Base-by-base conservation (phyloP, 2,329 filamentous ascomycete genomes). In the Aspergillus costaricaensis region DNA sequence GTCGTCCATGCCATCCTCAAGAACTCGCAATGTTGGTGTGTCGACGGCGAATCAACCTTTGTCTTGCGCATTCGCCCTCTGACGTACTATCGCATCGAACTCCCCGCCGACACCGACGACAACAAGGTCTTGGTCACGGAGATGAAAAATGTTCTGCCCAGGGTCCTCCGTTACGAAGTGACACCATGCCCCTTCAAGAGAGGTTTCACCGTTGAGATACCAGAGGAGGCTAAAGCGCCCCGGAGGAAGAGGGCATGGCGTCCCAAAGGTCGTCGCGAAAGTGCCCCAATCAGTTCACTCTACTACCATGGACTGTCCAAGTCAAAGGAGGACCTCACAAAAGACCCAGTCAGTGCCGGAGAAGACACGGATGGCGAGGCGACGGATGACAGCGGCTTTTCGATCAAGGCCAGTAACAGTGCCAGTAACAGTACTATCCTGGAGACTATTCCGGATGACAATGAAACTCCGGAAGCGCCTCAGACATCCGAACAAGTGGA, bases 1-100 rank as follows among this genome's bases (percentile, higher is more conserved):
- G 88, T 93, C 15, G 83, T 96, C 17, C 91, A 95, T 69, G 90
- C 93, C 10, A 95, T 97, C 63, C 79, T 97, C 55, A 91, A 91
- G 23, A 91, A 91, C 74, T 96, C 92, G 60, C 92, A 96, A 76
- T 96, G 91, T 72, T 97, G 93, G 93, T 96, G 91, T 74, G 90
- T 97, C 32, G 91, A 96, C 74, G 90, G 91, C 59, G 85, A 88
- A 58, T 89, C 89, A 43, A 92, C 88, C 67, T 96, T 96, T 67
- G 90, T 96, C n/a, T 79, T 97, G 61, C 90, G 93, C 65, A 91
- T 96, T 65, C 84, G 92, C 21, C 86, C 89, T 48, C 89, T 93
- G 30, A 89, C 90, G 47, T 97, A 95, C 75, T 96, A 95, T 84
- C 88, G 93, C 65, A 95, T 97, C 69, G 93, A 97, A 72, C 79